Evolutionary conservation across 1,139 yeast species (phyloP), one percentile per base, ranked within the genome.

Genomic region (Suzukiozyma palmioleophila): DNA sequence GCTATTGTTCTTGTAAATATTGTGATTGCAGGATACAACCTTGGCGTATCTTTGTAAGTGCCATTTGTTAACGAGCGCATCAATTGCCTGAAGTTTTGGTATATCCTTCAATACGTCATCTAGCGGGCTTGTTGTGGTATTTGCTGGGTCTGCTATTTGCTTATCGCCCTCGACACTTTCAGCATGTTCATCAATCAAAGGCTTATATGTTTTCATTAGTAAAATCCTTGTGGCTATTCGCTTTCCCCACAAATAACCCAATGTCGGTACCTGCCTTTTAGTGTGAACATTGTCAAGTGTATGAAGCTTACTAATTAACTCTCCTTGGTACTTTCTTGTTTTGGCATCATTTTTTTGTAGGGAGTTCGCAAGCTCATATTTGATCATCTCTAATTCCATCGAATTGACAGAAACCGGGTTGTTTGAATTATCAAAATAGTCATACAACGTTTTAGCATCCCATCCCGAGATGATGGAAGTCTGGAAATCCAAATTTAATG

Each of bases 381-480:
- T 44, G 11, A 48, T 33, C 27, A 39, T 28, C 11, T 43, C 44
- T 16, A 43, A 28, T 22, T 47, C 46, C 12, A 38, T 41, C 25
- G 44, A 41, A 30, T 47, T 35, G 11, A 40, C 21, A 16, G 25
- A 4, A 11, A 31, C 32, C 3, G 29, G 13, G 9, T 18, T 18
- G 5, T 27, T 27, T 18, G 21, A 8, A 8, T 8, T 33, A 25
- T 26, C 24, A 13, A 37, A 26, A 27, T 39, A 33, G 15, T 42
- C 39, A 30, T 39, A 44, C 12, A 45, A 36, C 12, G 39, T 27
- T 29, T 26, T 42, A 11, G 37, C 16, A 45, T 77, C 81, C 96
- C 96, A 88, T 0, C 96, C 96, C 3, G 80, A 71, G 41, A 77
- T 66, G 71, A 84, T 78, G 2, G 94, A 86, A 13, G 81, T 51